These are phyloP conservation scores for Chloropicon primus DNA, from an alignment of 139 green algal species.

Conservation along the genomic window DNA sequence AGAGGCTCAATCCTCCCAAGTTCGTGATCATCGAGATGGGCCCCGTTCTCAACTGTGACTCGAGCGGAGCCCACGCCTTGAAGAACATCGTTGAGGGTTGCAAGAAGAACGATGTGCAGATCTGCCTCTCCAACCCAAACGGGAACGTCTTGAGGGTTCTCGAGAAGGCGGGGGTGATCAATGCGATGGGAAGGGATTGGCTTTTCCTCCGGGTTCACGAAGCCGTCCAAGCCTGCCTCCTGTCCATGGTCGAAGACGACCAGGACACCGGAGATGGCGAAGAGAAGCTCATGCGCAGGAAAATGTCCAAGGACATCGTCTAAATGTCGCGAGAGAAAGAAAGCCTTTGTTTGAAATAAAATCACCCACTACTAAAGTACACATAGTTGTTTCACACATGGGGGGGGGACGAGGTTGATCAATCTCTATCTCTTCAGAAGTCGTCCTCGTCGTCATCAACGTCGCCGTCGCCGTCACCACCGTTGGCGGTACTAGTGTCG, in stretches of 20 bases:
- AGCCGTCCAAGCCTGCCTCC: constrained; percentile 17
- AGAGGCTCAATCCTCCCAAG: neutral
- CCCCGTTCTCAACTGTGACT: constrained; percentile 59
- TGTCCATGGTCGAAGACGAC: neutral
- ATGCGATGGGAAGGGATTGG: constrained; percentile 23
- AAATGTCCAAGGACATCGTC: neutral
- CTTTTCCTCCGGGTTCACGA: constrained; percentile 16
- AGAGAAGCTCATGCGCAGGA: neutral
- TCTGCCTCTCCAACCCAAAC: constrained; percentile 47
- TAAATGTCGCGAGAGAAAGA: too few species aligned
- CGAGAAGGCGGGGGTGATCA: constrained; percentile 5
- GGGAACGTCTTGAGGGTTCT: constrained; percentile 15
- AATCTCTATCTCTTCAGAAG: too few species aligned
- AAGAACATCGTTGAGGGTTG: constrained; percentile 22
- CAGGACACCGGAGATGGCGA: neutral
- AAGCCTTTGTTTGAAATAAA: too few species aligned
- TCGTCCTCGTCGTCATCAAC: too few species aligned
- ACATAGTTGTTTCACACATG: too few species aligned
- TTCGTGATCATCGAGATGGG: constrained; percentile 71
- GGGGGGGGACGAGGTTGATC: too few species aligned
- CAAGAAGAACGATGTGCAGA: constrained; percentile 17
- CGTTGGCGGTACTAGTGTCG: too few species aligned
- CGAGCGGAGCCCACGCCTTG: constrained; percentile 37
- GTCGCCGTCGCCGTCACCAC: too few species aligned
- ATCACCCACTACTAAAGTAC: too few species aligned